Evolutionary conservation across 1,284 basidiomycete genomes (phyloP), one percentile per base, ranked within the genome.

Genomic region (Cutaneotrichosporon mucoides): DNA sequence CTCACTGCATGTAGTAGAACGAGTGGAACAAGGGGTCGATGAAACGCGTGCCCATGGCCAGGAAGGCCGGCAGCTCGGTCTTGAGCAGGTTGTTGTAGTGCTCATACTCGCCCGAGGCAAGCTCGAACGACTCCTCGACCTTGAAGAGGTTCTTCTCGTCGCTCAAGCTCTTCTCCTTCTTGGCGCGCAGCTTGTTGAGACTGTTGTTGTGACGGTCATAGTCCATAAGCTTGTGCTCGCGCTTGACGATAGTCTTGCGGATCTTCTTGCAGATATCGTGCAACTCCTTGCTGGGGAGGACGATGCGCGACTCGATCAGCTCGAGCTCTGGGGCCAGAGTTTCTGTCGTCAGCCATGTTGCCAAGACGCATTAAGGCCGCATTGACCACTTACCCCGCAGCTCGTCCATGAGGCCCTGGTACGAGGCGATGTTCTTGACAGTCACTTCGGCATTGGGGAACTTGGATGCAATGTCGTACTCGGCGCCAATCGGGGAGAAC

Each of bases 1-100:
- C 90, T 71, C 68, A 93, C 92, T 98, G 93, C 95, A 99, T 98
- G 79, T 97, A 99, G 83, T 92, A 99, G 83, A 95, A 94, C 33
- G 92, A 95, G 73, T 97, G 89, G 84, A 97, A 99, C 12, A 99
- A 81, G 1, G 96, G 96, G 66, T 95, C 89, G 73, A 99, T 90
- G 79, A 98, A 97, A 61, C 88, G 85, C 1, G 90, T 88, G 1
- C 89, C 84, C 70, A 97, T 84, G 36, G 84, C 83, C 81, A 99
- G 87, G 82, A 99, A 98, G 15, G 85, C 84, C 1, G 95, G 94
- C 38, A 99, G 82, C 72, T 99, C 96, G 59, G 85, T 84, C 81
- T 99, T 99, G 79, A 98, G 81, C 6, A 89, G 83, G 64, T 83
- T 89, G 79, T 99, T 99, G 81, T 95, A 92, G 76, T 90, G 91